Evolutionary conservation across 2,329 filamentous ascomycete genomes (phyloP).

Genomic region (Aspergillus intermedius): DNA sequence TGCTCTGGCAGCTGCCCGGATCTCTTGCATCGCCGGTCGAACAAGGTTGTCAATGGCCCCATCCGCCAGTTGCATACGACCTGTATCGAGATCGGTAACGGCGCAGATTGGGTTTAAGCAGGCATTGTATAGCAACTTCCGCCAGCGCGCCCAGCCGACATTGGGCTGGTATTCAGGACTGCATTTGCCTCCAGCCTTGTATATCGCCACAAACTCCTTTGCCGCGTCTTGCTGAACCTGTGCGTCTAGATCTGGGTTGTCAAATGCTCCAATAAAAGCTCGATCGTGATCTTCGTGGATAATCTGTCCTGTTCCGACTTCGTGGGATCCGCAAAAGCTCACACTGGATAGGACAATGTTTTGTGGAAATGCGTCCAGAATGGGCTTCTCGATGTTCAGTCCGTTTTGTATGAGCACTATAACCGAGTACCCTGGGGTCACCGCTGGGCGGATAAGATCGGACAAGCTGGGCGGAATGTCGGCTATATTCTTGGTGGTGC

Average conservation of each 20-base stretch:
- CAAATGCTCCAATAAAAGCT: constrained; percentile 47
- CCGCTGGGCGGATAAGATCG: constrained; percentile 47
- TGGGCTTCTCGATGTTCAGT: constrained; percentile 54
- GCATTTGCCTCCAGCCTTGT: constrained; percentile 43
- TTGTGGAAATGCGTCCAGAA: constrained; percentile 45
- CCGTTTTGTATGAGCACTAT: constrained; percentile 58
- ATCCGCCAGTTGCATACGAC: constrained; percentile 41
- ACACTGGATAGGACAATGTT: constrained; percentile 50
- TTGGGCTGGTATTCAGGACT: constrained; percentile 33
- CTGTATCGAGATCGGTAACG: constrained; percentile 45
- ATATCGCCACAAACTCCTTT: constrained; percentile 42
- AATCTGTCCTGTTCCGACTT: constrained; percentile 43
- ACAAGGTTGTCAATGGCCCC: constrained; percentile 45
- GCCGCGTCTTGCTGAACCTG: constrained; percentile 24
- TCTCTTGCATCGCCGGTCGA: constrained; percentile 48
- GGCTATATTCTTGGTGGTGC: constrained; percentile 54
- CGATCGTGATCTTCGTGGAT: constrained; percentile 48
- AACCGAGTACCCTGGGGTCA: constrained; percentile 46
- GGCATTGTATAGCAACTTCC: constrained; percentile 44
- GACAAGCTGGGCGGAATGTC: constrained; percentile 46
- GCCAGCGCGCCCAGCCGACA: constrained; percentile 20
- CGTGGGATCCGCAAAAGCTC: constrained; percentile 46
- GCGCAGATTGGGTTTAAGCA: constrained; percentile 48
- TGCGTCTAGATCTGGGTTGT: constrained; percentile 8
- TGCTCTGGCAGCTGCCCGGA: constrained; percentile 30